Base-by-base conservation (phyloP, 2,329 filamentous ascomycete species). In the Trichoderma sp. region DNA sequence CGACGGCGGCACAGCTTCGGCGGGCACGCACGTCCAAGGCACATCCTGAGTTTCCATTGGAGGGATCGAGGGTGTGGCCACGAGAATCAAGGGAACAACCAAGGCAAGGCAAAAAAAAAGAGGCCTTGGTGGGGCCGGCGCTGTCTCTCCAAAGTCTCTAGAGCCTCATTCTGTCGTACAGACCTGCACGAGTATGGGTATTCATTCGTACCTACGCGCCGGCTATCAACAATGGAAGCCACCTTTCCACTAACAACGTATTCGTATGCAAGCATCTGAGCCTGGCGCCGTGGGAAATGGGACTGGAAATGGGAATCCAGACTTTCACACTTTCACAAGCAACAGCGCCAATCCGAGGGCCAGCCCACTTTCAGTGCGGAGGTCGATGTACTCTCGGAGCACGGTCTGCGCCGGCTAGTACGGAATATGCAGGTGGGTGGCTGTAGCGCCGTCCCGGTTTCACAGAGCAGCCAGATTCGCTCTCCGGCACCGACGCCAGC, bases 341-440 rank as follows among this genome's bases (percentile, higher is more conserved):
- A 53, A 59, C 57, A 34, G 28, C n/a, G 64, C 13, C 36, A 68
- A 68, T 66, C 55, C 55, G n/a, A 59, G 36, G 23, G 30, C 17
- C 64, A 58, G 57, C 23, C 50, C 64, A 57, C 50, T 57, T 28
- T 28, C 12, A n/a, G 34, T 68, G 55, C 66, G 66, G 66, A 68
- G 66, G 66, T 57, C 50, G 30, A 34, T 47, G 36, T 59, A 20
- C 36, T n/a, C 13, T 47, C 53, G 66, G 66, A 68, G 66, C 53
- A 68, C 66, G 66, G 66, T 59, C 66, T 68, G 64, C 53, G 66
- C 66, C 66, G 66, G 66, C 66, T 68, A 68, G 66, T 68, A 68
- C 66, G 66, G 66, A 68, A 68, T 68, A 53, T 70, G 67, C 67
- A 70, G 67, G 67, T 62, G 67, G 67, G 58, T 70, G 57, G 55